phyloP scores from a whole-genome alignment of 1,139 yeast genomes.

The Lodderomyces oxycetoniae region DNA sequence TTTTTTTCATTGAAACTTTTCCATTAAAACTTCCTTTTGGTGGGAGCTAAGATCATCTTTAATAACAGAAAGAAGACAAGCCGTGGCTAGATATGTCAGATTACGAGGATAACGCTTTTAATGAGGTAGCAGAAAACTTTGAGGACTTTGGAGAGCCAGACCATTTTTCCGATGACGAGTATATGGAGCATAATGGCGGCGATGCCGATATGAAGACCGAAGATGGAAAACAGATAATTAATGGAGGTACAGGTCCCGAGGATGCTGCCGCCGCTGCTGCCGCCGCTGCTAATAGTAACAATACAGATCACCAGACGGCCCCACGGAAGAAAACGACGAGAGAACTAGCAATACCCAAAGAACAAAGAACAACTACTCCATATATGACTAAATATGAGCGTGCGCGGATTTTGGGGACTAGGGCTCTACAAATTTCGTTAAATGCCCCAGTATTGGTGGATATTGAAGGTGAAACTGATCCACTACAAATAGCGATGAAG shows the following conservation, averaged over 20 bases:
- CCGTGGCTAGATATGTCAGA: too few species aligned
- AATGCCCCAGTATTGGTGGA: conserved; percentile 98
- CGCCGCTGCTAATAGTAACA: conserved; percentile 13
- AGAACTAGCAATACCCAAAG: conserved; percentile 86
- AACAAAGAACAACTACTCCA: conserved; percentile 89
- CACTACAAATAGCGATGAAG: conserved; percentile 96
- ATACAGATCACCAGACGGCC: conserved; percentile 5
- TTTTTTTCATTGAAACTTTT: too few species aligned
- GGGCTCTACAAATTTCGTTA: conserved; percentile 94
- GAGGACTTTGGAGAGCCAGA: conserved; percentile 78
- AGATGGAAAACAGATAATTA: conserved; percentile 70
- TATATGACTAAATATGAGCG: conserved; percentile 98
- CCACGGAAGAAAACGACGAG: conserved; percentile 50
- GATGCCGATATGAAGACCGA: conserved; percentile 56
- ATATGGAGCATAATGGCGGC: conserved; percentile 29
- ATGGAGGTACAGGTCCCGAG: conserved; percentile 62
- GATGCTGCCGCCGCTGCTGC: conserved; percentile 45
- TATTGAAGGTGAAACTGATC: conserved; percentile 98
- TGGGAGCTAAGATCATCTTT: too few species aligned
- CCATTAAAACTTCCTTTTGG: background rate
- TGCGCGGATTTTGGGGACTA: conserved; percentile 92
- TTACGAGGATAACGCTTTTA: conserved; percentile 53
- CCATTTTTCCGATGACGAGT: conserved; percentile 65
- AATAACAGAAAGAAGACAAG: too few species aligned
- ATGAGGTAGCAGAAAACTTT: conserved; percentile 74